Evolutionary conservation across 2,329 filamentous ascomycete genomes (phyloP).

Genomic region (Fusarium keratoplasticum): DNA sequence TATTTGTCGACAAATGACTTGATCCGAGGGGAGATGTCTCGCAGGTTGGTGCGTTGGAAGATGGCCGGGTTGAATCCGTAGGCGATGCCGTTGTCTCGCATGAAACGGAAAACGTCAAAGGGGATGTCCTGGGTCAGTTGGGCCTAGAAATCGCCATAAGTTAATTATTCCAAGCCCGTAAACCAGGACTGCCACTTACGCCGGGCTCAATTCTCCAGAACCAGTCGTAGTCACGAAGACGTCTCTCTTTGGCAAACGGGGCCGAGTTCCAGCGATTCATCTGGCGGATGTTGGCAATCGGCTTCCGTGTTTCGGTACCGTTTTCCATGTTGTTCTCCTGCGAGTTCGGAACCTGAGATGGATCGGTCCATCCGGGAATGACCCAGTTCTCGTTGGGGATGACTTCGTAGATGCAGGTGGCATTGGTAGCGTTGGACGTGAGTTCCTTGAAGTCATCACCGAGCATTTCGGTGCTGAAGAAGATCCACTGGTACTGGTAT

Average conservation of each 20-base stretch:
- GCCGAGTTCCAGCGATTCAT: constrained; percentile 88
- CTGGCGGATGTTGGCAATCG: constrained; percentile 63
- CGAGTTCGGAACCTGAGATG: not conserved
- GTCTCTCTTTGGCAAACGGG: constrained; percentile 82
- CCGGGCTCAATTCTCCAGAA: constrained; percentile 72
- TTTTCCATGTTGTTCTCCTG: constrained; percentile 2
- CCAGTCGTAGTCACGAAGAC: constrained; percentile 70
- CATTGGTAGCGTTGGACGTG: constrained; percentile 76
- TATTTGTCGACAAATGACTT: constrained; percentile 59
- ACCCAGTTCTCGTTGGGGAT: constrained; percentile 84
- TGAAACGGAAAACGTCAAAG: constrained; percentile 88
- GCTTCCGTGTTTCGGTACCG: constrained; percentile 1
- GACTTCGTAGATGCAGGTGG: constrained; percentile 77
- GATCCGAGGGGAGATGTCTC: constrained; percentile 59
- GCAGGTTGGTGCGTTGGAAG: constrained; percentile 57
- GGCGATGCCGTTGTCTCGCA: constrained; percentile 84
- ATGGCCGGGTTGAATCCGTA: constrained; percentile 73
- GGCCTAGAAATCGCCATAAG: constrained; percentile 52
- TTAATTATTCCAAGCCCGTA: not conserved
- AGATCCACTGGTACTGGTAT: constrained; percentile 88
- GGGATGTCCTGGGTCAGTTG: constrained; percentile 72
- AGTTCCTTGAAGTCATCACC: constrained; percentile 79
- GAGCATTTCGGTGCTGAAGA: constrained; percentile 86
- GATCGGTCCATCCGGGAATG: constrained; percentile 59
- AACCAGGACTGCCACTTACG: constrained; percentile 53